Conservation (phyloP, 306 rosid genomes). For the Pyrus betulifolia region DNA sequence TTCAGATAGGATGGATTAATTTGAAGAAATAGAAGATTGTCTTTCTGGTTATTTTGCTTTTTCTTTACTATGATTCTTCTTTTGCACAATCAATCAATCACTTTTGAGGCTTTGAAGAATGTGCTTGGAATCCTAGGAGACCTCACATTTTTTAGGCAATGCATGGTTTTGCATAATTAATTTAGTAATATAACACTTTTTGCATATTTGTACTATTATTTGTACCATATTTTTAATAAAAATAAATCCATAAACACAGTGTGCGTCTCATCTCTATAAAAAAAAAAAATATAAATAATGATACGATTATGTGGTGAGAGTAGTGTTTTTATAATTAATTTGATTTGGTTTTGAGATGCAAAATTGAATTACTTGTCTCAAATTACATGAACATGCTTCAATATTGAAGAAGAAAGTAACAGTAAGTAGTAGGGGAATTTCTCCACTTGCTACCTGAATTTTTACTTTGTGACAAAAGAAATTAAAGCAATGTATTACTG, state of each 20-base stretch:
- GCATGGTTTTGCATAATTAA: background rate
- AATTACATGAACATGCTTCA: background rate
- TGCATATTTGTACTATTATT: too few relatives aligned
- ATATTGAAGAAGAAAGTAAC: background rate
- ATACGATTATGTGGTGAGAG: too few relatives aligned
- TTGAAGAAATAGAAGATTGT: slow-evolving; percentile 25
- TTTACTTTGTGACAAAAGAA: too few relatives aligned
- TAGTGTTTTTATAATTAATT: background rate
- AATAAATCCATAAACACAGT: too few relatives aligned
- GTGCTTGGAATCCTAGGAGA: slow-evolving; percentile 51
- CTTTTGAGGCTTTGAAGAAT: slow-evolving; percentile 14
- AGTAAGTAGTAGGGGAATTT: too few relatives aligned
- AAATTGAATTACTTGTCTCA: background rate
- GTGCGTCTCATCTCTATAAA: too few relatives aligned
- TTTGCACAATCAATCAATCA: slow-evolving; percentile 15
- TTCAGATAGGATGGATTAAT: slow-evolving; percentile 19
- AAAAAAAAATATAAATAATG: too few relatives aligned
- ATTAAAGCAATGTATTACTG: too few relatives aligned
- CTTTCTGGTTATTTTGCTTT: slow-evolving; percentile 15
- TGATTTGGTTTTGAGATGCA: background rate
- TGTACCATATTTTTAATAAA: too few relatives aligned
- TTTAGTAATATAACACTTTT: too few relatives aligned
- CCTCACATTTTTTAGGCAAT: background rate
- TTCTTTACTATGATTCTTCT: slow-evolving; percentile 18
- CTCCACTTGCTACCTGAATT: too few relatives aligned